Evolutionary conservation across 2,329 filamentous ascomycete genomes (phyloP).

Genomic region (Pseudogymnoascus pannorum): DNA sequence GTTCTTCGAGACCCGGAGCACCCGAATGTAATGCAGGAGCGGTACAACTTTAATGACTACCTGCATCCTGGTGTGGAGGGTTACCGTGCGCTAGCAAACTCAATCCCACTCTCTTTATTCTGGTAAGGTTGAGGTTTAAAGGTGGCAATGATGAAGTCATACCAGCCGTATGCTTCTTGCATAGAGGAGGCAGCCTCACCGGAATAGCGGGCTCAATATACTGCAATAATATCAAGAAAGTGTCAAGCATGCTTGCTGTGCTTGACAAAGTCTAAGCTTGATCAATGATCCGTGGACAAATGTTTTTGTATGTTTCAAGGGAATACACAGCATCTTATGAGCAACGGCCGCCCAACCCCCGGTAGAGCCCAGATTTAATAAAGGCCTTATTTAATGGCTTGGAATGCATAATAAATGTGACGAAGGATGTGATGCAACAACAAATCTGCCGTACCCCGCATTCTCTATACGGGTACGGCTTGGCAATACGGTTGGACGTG

Average conservation of each 20-base stretch:
- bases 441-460: background rate
- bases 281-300: background rate
- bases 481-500: no score
- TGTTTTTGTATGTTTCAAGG: background rate
- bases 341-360: no score
- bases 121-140: slow-evolving; percentile 13
- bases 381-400: background rate
- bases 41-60: slow-evolving; percentile 52
- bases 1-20: slow-evolving; percentile 43
- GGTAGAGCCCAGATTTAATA: background rate
- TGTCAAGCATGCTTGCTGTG: background rate
- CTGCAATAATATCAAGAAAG: background rate
- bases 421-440: background rate
- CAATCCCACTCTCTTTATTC: slow-evolving; percentile 47
- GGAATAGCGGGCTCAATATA: background rate
- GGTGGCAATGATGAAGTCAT: background rate
- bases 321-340: no score
- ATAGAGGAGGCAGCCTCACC: background rate
- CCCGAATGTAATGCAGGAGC: slow-evolving; percentile 35
- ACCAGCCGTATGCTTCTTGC: background rate
- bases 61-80: slow-evolving; percentile 50
- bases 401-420: background rate
- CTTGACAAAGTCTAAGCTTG: background rate
- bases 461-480: background rate
- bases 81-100: slow-evolving; percentile 47